Percentiles rank a stretch among this genome's conserved stretches.
Conservation (phyloP, 228 moss, liverwort and hornwort species). For the Sphagnum magellanicum region DNA sequence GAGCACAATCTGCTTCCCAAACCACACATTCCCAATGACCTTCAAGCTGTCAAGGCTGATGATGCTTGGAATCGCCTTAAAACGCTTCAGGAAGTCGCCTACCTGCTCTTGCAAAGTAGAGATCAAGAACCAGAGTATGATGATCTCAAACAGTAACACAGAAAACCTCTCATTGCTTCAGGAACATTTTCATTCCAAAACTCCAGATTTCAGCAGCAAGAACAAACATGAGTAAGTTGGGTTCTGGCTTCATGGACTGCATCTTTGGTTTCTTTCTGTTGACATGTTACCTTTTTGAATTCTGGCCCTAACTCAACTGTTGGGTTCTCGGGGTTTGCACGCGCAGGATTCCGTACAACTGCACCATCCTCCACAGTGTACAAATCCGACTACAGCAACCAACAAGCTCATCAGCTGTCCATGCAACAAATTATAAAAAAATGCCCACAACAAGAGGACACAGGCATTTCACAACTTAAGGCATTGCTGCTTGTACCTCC, state of each 20-base stretch:
- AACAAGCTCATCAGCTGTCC: background rate
- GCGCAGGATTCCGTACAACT: conserved; percentile 75
- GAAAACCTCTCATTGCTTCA: too few species aligned
- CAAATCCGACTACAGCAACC: conserved; percentile 65
- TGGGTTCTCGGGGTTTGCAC: conserved; percentile 65
- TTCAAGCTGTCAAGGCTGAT: conserved; percentile 62
- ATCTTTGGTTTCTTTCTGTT: background rate
- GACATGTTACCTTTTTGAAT: conserved; percentile 71
- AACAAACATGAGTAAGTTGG: too few species aligned
- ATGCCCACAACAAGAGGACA: too few species aligned
- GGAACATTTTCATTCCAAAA: too few species aligned
- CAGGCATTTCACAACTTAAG: too few species aligned
- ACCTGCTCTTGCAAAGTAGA: conserved; percentile 30
- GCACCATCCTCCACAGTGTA: conserved; percentile 81
- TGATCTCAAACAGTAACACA: too few species aligned
- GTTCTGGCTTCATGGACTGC: too few species aligned
- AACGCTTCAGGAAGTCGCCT: conserved; percentile 89
- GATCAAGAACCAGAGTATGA: too few species aligned
- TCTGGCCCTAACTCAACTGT: conserved; percentile 75
- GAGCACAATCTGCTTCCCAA: conserved; percentile 60
- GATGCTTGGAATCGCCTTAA: conserved; percentile 95
- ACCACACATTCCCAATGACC: conserved; percentile 81
- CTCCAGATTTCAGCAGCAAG: too few species aligned
- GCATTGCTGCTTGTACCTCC: too few species aligned
- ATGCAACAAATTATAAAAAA: too few species aligned